A percentile compares a stretch with the other conserved stretches of the same genome.
Conservation (phyloP, 257 asterid genomes). For the Cordia subcordata region DNA sequence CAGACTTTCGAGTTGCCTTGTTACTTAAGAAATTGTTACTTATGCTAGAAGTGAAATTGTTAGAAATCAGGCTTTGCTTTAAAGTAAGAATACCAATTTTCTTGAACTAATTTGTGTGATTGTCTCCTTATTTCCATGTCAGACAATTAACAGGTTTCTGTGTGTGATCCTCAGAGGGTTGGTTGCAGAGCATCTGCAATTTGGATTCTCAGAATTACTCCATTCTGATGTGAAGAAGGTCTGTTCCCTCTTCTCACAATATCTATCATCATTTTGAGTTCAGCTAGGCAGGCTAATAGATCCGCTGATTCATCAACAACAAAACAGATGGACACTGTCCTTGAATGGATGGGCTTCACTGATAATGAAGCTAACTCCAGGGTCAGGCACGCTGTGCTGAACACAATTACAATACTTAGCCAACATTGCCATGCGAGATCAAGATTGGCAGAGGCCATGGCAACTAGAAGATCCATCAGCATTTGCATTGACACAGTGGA, state of each 20-base stretch:
- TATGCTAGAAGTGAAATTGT: too few species aligned
- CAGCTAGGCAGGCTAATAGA: slow-evolving; percentile 6
- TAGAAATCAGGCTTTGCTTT: too few species aligned
- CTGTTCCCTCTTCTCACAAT: not conserved
- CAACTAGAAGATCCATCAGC: slow-evolving; percentile 54
- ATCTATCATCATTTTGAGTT: not conserved
- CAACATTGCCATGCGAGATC: slow-evolving; percentile 34
- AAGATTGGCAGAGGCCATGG: slow-evolving; percentile 57
- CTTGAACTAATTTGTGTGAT: not conserved
- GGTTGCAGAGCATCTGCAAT: slow-evolving; percentile 52
- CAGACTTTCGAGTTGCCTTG: too few species aligned
- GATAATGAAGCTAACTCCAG: slow-evolving; percentile 31
- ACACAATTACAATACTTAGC: slow-evolving; percentile 33
- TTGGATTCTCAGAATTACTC: slow-evolving; percentile 61
- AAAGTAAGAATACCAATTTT: not conserved
- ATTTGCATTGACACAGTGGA: slow-evolving; percentile 56
- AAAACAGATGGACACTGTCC: slow-evolving; percentile 49
- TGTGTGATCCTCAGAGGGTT: slow-evolving; percentile 63
- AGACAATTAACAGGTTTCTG: slow-evolving; percentile 41
- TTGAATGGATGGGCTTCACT: slow-evolving; percentile 32
- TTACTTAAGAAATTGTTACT: too few species aligned
- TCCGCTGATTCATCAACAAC: slow-evolving; percentile 3
- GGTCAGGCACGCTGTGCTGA: slow-evolving; percentile 39
- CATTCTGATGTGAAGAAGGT: slow-evolving; percentile 76
- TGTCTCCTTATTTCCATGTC: slow-evolving; percentile 5